Conservation (phyloP, 257 asterid genomes). For the Ilex asprella region DNA sequence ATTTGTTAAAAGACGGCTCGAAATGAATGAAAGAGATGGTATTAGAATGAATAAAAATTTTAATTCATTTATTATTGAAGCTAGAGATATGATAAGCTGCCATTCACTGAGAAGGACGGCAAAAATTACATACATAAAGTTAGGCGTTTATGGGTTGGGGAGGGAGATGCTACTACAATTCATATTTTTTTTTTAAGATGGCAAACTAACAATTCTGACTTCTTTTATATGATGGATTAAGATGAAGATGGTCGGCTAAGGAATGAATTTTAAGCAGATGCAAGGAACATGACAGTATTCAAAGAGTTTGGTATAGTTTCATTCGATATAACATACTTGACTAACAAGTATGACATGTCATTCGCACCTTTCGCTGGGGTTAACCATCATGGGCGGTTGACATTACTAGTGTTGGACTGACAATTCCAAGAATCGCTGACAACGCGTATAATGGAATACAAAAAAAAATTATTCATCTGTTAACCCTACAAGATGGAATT, state of each 20-base stretch:
- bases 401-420: too few relatives aligned
- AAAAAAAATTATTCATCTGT: too few relatives aligned
- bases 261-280: slow-evolving; percentile 1
- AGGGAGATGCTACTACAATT: not conserved
- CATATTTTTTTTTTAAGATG: not conserved
- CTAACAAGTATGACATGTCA: not conserved
- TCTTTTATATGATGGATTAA: not conserved
- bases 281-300: not conserved
- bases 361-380: not conserved
- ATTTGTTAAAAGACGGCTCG: too few relatives aligned
- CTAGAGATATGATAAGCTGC: not conserved
- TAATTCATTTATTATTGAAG: not conserved
- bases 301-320: not conserved
- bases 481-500: too few relatives aligned
- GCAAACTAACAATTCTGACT: not conserved
- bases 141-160: not conserved
- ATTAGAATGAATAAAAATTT: too few relatives aligned
- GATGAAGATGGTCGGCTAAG: not conserved
- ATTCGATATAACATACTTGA: not conserved
- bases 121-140: too few relatives aligned
- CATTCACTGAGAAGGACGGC: not conserved
- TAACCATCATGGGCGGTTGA: not conserved
- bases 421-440: too few relatives aligned
- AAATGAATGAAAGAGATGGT: too few relatives aligned
- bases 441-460: too few relatives aligned